phyloP scores from a whole-genome alignment of 2,329 filamentous ascomycete genomes.

The Botryosphaeria agaves region DNA sequence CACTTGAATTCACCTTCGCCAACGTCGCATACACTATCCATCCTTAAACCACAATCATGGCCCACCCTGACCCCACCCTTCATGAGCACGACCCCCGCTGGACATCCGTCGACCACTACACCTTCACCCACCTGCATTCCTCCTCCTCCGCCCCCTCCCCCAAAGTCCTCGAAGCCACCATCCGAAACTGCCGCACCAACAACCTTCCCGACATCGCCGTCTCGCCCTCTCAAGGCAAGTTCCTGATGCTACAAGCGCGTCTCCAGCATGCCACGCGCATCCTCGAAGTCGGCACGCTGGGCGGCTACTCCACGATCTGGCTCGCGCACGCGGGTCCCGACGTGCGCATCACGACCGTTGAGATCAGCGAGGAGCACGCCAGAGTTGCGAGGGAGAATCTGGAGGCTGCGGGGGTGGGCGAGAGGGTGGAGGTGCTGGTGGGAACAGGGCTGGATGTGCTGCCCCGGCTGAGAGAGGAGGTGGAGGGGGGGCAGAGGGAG shows the following conservation, averaged over 20 bases:
- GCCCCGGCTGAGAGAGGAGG: constrained; percentile 22
- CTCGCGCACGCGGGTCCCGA: constrained; percentile 23
- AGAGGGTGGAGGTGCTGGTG: constrained; percentile 25
- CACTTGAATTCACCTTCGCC: no score
- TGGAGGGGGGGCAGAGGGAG: constrained; percentile 18
- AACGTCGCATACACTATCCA: no score
- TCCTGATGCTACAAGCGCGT: constrained; percentile 21
- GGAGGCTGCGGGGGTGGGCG: constrained; percentile 19
- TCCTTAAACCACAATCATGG: no score
- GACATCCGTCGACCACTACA: constrained; percentile 21
- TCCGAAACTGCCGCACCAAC: constrained; percentile 4
- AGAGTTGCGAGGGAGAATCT: constrained; percentile 31
- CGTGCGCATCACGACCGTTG: constrained; percentile 31
- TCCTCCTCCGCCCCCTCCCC: background rate
- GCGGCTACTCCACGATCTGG: constrained; percentile 37
- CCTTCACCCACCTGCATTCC: constrained; percentile 15
- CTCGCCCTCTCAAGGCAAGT: constrained; percentile 18
- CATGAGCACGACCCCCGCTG: constrained; percentile 18
- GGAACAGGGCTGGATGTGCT: constrained; percentile 28
- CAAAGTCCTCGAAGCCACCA: constrained; percentile 4
- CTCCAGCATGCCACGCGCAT: constrained; percentile 11
- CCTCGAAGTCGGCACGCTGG: constrained; percentile 38
- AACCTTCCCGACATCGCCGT: constrained; percentile 18
- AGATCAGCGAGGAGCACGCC: constrained; percentile 28
- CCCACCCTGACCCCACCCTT: background rate